Conservation (phyloP, 164 flowering plant genomes). For the Umbellularia californica region DNA sequence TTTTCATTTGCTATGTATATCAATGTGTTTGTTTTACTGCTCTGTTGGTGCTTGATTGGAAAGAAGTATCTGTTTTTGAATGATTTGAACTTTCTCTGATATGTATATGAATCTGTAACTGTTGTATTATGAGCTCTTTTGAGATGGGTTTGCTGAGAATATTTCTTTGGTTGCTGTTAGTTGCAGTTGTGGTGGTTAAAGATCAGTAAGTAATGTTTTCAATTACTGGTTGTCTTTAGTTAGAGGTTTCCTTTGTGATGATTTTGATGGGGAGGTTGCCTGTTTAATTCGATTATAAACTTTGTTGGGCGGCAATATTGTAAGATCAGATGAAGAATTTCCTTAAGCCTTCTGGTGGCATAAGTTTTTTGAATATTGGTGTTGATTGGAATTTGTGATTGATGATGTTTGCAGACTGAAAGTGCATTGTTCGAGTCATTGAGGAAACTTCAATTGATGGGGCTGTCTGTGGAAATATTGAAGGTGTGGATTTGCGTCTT, state of each 20-base stretch:
- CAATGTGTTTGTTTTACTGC: not conserved
- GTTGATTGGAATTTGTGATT: not conserved
- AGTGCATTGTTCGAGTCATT: conserved; percentile 56
- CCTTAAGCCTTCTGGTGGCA: not conserved
- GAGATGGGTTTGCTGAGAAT: not conserved
- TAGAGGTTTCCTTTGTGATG: not conserved
- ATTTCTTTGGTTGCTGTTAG: not conserved
- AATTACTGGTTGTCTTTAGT: not conserved
- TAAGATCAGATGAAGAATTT: not conserved
- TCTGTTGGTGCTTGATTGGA: not conserved
- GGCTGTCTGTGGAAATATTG: conserved; percentile 53
- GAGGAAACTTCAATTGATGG: conserved; percentile 81
- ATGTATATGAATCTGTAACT: not conserved
- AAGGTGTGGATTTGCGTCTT: conserved; percentile 40
- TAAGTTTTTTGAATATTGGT: not conserved
- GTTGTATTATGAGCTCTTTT: not conserved
- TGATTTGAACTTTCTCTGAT: not conserved
- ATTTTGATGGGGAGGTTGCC: not conserved
- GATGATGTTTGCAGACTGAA: conserved; percentile 49
- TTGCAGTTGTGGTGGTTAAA: not conserved
- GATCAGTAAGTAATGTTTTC: not conserved
- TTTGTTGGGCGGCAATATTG: not conserved
- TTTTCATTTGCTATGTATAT: not conserved
- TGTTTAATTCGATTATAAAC: not conserved
- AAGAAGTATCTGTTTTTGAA: not conserved